Base-by-base conservation (phyloP, 2,329 filamentous ascomycete species). In the Aspergillus felis region DNA sequence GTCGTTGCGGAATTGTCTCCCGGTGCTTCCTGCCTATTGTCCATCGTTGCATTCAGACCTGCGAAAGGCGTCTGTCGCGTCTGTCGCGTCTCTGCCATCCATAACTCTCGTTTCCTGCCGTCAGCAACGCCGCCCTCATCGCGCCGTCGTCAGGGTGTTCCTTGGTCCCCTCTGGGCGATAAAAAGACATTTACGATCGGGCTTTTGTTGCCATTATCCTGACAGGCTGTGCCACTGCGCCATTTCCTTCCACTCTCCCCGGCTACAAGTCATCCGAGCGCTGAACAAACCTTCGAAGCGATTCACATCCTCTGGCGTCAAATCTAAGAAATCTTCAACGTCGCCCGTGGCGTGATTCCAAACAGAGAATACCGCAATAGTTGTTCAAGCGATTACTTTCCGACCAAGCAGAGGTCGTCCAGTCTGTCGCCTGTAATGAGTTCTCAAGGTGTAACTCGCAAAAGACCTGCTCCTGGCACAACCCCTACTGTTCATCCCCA, bases 401-500 rank as follows among this genome's bases (percentile, higher is more conserved):
- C 29, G 28, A 56, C 51, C 57, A 52, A 54, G 59, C 58, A 52
- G 55, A 58, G 54, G 55, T 52, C 27, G 35, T 54, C 51, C 24
- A 46, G n/a, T 46, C 51, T 47, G 28, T 38, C 55, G 51, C 59
- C 61, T 60, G 64, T 54, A 56, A 78, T 76, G 75, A 69, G 72
- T 54, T 73, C 76, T 24, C 75, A 78, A 69, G 72, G 74, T 51
- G 67, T 75, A 46, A 77, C 75, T 53, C 80, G 89, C 74, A 94
- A 94, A 79, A 83, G 90, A 72, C 81, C 88, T 64, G 89, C 90
- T 50, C 87, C 90, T 56, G 89, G 88, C 70, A 79, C 87, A 60
- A 82, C 85, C 41, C 87, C 90, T n/a, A 76, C 84, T 62, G 76
- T 82, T 24, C 83, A 85, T 51, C 78, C 79, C 42, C 78, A 78